A percentile compares a stretch with the other conserved stretches of the same genome.
Evolutionary conservation across 2,329 filamentous ascomycete species (phyloP).

Genomic region (Aspergillus novoparasiticus): DNA sequence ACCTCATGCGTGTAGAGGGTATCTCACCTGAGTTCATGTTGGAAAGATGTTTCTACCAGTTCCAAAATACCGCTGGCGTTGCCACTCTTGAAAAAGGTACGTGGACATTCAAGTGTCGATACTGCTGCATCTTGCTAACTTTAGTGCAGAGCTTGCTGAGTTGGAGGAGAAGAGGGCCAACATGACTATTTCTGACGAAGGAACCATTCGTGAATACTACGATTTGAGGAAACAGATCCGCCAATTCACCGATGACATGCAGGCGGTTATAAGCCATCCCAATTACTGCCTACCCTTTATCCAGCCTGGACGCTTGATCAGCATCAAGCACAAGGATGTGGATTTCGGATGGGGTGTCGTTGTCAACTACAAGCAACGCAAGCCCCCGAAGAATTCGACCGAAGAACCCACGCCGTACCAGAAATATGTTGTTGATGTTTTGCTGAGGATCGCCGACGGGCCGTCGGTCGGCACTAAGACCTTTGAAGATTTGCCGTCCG

Average conservation of each 20-base stretch:
- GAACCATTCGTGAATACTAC: constrained; percentile 91
- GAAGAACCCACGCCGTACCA: constrained; percentile 74
- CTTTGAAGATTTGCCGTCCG: constrained; percentile 64
- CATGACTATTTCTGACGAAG: constrained; percentile 81
- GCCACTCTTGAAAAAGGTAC: constrained; percentile 73
- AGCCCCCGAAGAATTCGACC: constrained; percentile 64
- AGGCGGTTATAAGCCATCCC: constrained; percentile 87
- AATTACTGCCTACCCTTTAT: constrained; percentile 83
- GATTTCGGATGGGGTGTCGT: constrained; percentile 97
- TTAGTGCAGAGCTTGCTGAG: constrained; percentile 65
- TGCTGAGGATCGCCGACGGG: constrained; percentile 65
- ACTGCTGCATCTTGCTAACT: constrained; percentile 25
- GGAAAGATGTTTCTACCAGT: constrained; percentile 97
- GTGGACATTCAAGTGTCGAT: constrained; percentile 12
- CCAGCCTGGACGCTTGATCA: constrained; percentile 82
- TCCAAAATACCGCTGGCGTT: constrained; percentile 91
- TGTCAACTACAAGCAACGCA: constrained; percentile 70
- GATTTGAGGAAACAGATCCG: constrained; percentile 83
- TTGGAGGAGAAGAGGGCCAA: constrained; percentile 74
- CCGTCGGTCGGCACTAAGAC: constrained; percentile 59
- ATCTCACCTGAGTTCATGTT: constrained; percentile 98
- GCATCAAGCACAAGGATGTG: constrained; percentile 74
- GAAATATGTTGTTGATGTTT: constrained; percentile 78
- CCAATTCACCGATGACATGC: constrained; percentile 84
- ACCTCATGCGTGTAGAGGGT: constrained; percentile 95